Percentiles rank a stretch among this genome's conserved stretches.
Conservation (phyloP, 257 asterid genomes). For the Fraxinus anomala region DNA sequence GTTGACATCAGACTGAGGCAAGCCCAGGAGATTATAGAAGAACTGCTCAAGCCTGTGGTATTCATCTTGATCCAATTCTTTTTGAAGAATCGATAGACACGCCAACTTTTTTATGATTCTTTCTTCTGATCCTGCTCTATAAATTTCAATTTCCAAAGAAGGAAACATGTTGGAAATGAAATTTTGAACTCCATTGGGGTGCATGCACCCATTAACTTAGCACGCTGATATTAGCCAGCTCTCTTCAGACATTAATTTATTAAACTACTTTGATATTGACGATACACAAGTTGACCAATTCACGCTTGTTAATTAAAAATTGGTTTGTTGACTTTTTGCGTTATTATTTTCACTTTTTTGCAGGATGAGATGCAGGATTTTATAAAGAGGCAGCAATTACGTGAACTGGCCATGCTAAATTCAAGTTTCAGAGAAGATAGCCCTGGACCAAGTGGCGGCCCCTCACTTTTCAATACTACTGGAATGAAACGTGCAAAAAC, state of each 20-base stretch:
- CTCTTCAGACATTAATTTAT: background rate
- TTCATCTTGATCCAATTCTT: slow-evolving; percentile 24
- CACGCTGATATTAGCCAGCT: background rate
- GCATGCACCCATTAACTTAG: background rate
- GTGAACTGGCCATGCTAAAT: slow-evolving; percentile 91
- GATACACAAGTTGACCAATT: too few species aligned
- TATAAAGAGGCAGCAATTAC: slow-evolving; percentile 93
- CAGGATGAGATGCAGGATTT: slow-evolving; percentile 95
- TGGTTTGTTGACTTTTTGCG: too few species aligned
- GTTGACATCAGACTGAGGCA: slow-evolving; percentile 81
- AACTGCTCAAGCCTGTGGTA: slow-evolving; percentile 95
- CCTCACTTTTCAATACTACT: slow-evolving; percentile 85
- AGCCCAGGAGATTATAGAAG: slow-evolving; percentile 88
- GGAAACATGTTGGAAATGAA: background rate
- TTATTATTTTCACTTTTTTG: background rate
- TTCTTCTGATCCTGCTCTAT: background rate
- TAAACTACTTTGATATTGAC: too few species aligned
- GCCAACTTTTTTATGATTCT: too few species aligned
- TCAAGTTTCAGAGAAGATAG: slow-evolving; percentile 93
- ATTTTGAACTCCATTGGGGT: background rate
- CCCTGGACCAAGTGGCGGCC: slow-evolving; percentile 97
- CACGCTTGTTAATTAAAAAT: too few species aligned
- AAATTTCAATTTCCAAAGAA: background rate
- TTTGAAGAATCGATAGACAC: too few species aligned
- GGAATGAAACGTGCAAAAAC: slow-evolving; percentile 98